Evolutionary conservation across 495 filamentous ascomycete genomes (phyloP).

Genomic region (Penicillium fimorum): DNA sequence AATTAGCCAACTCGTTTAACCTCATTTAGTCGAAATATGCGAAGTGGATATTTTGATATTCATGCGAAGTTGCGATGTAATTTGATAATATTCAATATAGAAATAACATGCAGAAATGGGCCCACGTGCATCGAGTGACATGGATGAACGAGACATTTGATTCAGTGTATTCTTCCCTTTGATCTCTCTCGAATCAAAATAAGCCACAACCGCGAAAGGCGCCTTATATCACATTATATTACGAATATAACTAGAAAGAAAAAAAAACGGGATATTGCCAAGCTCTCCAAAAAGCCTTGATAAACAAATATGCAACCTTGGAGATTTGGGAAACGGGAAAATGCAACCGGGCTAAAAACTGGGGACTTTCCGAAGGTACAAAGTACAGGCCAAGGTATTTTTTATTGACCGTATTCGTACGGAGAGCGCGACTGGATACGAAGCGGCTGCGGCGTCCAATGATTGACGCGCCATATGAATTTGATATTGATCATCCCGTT

Average conservation of each 20-base stretch:
- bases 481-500: slow-evolving; percentile 30
- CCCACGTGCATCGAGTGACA: slow-evolving; percentile 14
- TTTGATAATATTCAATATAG: not conserved
- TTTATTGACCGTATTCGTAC: not conserved
- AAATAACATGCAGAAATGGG: slow-evolving; percentile 4
- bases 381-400: slow-evolving; percentile 4
- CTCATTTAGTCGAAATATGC: not conserved
- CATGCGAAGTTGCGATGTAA: not conserved
- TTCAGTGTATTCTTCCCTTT: not conserved
- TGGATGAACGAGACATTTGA: slow-evolving; percentile 5
- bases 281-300: slow-evolving; percentile 13
- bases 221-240: slow-evolving; percentile 10
- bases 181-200: not conserved
- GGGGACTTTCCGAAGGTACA: slow-evolving; percentile 21
- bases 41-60: not conserved
- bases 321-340: not conserved
- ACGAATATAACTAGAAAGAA: not conserved
- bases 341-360: slow-evolving; percentile 21
- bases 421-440: slow-evolving; percentile 18
- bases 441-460: slow-evolving; percentile 33
- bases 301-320: slow-evolving; percentile 2
- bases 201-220: slow-evolving; percentile 28
- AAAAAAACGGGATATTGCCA: slow-evolving; percentile 10
- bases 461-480: slow-evolving; percentile 19
- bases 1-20: slow-evolving; percentile 3